Evolutionary conservation across 257 asterid genomes (phyloP), one percentile per base, ranked within the genome.

Genomic region (Verbascum thapsus): DNA sequence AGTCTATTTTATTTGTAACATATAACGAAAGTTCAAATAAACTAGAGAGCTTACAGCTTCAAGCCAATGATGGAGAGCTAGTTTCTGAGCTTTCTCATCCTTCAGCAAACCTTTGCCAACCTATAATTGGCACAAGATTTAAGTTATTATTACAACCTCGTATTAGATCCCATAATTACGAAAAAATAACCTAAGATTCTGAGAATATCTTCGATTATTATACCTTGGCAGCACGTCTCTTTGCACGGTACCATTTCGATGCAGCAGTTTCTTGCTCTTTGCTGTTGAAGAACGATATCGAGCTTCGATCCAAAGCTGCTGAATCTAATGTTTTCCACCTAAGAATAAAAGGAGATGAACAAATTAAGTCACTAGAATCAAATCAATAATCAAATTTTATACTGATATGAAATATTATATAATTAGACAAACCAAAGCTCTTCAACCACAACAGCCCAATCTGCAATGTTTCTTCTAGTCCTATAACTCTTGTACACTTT

Each of bases 11-110:
- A 40, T n/a, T n/a, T 8, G 9, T n/a, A 10, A 23, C 16, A 11
- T 18, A 8, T 39, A 23, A 7, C 16, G 20, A n/a, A n/a, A n/a
- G n/a, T n/a, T 23, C 5, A 44, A 59, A 12, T 20, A 42, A 15
- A 23, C 32, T 32, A 19, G 17, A 70, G 56, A 44, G 51, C 80
- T 72, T 80, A 87, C 92, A 55, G 88, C 95, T 79, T 84, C 95
- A 43, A 87, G 86, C 95, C 95, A 87, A 71, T 88, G 96, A 64
- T 79, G 96, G 56, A 85, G 74, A 57, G 96, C 96, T 42, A 88
- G 73, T 58, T 85, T 88, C 58, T 77, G 94, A 56, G 90, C 95
- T 35, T 79, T 82, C 53, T 84, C 94, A 73, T 87, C 95, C 66
- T 84, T 75, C 10, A 71, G 68, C 40, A 87, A 66, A 40, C 95